These are phyloP conservation scores for Emydomyces testavorans DNA, from an alignment of 2,329 filamentous ascomycete genomes.

Conservation along the genomic window DNA sequence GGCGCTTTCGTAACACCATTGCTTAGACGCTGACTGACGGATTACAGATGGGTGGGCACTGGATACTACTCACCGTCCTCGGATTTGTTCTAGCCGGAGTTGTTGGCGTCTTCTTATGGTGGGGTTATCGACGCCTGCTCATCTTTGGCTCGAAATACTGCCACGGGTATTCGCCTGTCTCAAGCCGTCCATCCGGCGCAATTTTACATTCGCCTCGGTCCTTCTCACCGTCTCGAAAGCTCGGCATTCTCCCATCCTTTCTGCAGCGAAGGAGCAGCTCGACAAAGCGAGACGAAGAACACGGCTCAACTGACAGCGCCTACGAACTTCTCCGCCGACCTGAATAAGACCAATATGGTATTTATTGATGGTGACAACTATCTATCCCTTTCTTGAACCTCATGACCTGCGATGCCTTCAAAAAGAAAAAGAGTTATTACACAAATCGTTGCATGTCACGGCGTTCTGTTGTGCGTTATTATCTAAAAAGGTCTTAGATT, in stretches of 20 bases:
- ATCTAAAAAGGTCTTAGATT: background rate
- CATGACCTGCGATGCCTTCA: background rate
- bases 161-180: constrained; percentile 28
- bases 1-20: background rate
- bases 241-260: constrained; percentile 27
- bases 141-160: constrained; percentile 32
- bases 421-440: background rate
- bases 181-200: constrained; percentile 13
- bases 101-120: constrained; percentile 41
- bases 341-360: constrained; percentile 1
- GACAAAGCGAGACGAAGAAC: constrained; percentile 33
- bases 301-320: constrained; percentile 25
- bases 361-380: background rate
- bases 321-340: constrained; percentile 25
- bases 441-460: constrained; percentile 4
- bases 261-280: constrained; percentile 31
- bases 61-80: constrained; percentile 43
- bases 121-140: constrained; percentile 39
- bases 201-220: constrained; percentile 13
- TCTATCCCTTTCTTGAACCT: background rate
- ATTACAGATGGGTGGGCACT: constrained; percentile 43
- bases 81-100: constrained; percentile 41
- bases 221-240: constrained; percentile 28
- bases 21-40: background rate
- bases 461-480: constrained; percentile 7